Evolutionary conservation across 345 rosid species (phyloP).

Genomic region (Iberis pinnata): DNA sequence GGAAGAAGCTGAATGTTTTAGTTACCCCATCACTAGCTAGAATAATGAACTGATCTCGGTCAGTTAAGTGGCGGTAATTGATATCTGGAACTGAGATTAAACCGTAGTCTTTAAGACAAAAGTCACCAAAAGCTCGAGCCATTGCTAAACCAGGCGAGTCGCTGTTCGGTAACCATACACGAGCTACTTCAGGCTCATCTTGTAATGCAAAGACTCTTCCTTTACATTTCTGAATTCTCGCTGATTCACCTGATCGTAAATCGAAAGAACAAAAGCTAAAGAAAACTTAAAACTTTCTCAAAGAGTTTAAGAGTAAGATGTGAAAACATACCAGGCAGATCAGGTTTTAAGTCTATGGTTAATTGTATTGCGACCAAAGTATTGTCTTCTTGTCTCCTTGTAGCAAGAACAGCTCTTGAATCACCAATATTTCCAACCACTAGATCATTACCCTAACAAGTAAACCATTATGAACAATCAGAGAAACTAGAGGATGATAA

Average conservation of each 20-base stretch:
- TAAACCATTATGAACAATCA: not conserved
- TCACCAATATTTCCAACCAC: slow-evolving; percentile 84
- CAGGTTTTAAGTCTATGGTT: slow-evolving; percentile 94
- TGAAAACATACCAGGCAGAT: slow-evolving; percentile 65
- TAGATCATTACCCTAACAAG: slow-evolving; percentile 64
- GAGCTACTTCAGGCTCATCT: slow-evolving; percentile 98
- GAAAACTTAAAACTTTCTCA: not conserved
- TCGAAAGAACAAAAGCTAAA: slow-evolving; percentile 1
- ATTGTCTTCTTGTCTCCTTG: slow-evolving; percentile 55
- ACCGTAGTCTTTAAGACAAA: slow-evolving; percentile 97
- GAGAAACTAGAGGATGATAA: no score
- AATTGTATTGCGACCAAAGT: slow-evolving; percentile 64
- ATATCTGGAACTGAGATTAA: slow-evolving; percentile 85
- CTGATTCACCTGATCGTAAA: slow-evolving; percentile 66
- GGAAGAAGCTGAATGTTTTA: slow-evolving; percentile 3
- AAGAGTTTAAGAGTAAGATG: slow-evolving; percentile 8
- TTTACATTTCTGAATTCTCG: slow-evolving; percentile 81
- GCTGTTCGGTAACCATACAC: slow-evolving; percentile 94
- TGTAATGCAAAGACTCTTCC: slow-evolving; percentile 96
- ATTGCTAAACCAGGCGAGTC: slow-evolving; percentile 97
- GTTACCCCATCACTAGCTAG: slow-evolving; percentile 94
- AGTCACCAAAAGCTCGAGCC: slow-evolving; percentile 99
- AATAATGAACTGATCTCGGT: slow-evolving; percentile 71
- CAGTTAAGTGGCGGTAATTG: slow-evolving; percentile 51
- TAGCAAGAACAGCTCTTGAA: slow-evolving; percentile 88